A percentile compares a stretch with the other conserved stretches of the same genome.
phyloP scores from a whole-genome alignment of 2,329 filamentous ascomycete genomes.

The Chaetoscypha palmicola region DNA sequence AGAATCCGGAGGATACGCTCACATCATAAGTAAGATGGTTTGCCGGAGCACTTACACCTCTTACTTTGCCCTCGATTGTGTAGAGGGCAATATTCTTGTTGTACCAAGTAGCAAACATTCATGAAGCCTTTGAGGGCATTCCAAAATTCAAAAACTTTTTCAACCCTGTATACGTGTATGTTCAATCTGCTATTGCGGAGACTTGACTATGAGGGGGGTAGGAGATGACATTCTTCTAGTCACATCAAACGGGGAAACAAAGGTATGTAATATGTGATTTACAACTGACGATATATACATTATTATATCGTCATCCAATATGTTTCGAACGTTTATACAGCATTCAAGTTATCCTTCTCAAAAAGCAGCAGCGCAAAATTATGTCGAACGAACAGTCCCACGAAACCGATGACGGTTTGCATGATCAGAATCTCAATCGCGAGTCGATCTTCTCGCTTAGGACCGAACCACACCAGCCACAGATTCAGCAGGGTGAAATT shows the following conservation, averaged over 20 bases:
- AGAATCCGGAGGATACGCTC: too few relatives aligned
- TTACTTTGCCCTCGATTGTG: too few relatives aligned
- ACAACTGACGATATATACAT: too few relatives aligned
- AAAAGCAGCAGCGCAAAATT: constrained; percentile 82
- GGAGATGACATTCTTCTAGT: too few relatives aligned
- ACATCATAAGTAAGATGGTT: too few relatives aligned
- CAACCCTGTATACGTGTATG: too few relatives aligned
- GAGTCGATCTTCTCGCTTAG: constrained; percentile 78
- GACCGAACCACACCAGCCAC: constrained; percentile 93
- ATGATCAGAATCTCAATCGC: constrained; percentile 73
- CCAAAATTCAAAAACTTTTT: background rate
- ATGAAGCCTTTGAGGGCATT: constrained; percentile 4
- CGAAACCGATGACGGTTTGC: constrained; percentile 68
- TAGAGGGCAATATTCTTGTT: constrained; percentile 6
- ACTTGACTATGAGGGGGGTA: too few relatives aligned
- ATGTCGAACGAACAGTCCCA: constrained; percentile 81
- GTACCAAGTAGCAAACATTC: constrained; percentile 8
- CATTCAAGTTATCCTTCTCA: constrained; percentile 70
- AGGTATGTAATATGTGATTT: too few relatives aligned
- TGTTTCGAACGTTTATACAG: too few relatives aligned
- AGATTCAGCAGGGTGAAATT: constrained; percentile 94
- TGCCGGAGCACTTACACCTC: too few relatives aligned
- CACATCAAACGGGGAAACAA: too few relatives aligned
- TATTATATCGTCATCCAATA: background rate
- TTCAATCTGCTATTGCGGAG: too few relatives aligned